Evolutionary conservation across 805 yeast species (phyloP), one percentile per base, ranked within the genome.

Genomic region (Kuraishia cidri): DNA sequence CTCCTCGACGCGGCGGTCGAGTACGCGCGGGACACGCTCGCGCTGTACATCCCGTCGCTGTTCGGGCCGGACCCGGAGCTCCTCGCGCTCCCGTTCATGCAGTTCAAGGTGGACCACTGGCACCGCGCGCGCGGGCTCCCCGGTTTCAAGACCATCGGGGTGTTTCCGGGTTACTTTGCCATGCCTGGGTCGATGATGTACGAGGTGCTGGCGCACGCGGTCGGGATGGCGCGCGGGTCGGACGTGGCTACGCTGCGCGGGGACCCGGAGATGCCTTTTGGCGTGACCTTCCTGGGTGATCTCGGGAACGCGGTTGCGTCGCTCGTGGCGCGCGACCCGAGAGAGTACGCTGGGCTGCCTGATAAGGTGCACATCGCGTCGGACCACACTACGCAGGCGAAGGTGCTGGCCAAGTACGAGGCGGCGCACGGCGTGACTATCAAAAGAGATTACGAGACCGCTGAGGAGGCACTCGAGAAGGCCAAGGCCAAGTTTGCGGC

Each of bases 21-120:
- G 20, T 60, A 58, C 32, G 38, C 39, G 15, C 23, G 9, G 23
- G 65, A 66, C 40, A 72, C n/a, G n/a, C n/a, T 74, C 31, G 65
- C 67, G 45, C 46, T 72, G 22, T 75, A 62, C 54, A 65, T 75
- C 40, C 79, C 81, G 21, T 67, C 79, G 2, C 81, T 75, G 43
- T 77, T 69, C 43, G 86, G 84, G 25, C 43, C 59, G 14, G 74
- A 72, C 34, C 31, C 63, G 12, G 46, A 40, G 2, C 53, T 46
- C 6, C 47, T 48, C 14, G 43, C 41, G 12, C 47, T 60, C 15
- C 67, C 73, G 6, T 58, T 68, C 35, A 34, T 52, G 4, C 44
- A 30, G 2, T 9, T 36, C 13, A 71, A 70, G 46, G 29, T 47
- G 1, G 43, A 35, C 2, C 72, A 69, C 42, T 46, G 64, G 5